Base-by-base conservation (phyloP, 2,329 filamentous ascomycete species). In the Coniochaeta sp. region DNA sequence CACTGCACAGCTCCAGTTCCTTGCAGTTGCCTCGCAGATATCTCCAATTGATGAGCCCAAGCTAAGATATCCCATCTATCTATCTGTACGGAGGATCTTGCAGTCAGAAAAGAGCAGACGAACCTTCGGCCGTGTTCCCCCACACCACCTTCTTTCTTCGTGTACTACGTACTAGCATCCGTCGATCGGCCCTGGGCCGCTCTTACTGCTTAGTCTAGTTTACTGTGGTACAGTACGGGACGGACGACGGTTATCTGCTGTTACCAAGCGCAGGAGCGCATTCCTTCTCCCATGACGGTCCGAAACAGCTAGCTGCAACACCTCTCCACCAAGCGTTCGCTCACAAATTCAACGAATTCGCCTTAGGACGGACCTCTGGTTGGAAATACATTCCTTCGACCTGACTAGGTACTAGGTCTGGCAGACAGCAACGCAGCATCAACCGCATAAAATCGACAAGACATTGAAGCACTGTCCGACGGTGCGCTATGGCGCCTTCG, bases 401-500 rank as follows among this genome's bases (percentile, higher is more conserved):
- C 26, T 26, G 14, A 30, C 14, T 12, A 28, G 47, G 47, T 28
- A 28, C 30, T 52, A 3, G 47, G 17, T 4, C 26, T 28, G 24
- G 22, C 47, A 52, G 24, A 36, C 24, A 24, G 47, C 47, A n/a
- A 52, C 10, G 24, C 30, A 38, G 24, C 30, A 36, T 30, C 22
- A 28, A 52, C 24, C 47, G 24, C 47, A 36, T 4, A 22, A 47
- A 12, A 17, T 30, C 42, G 47, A 52, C 47, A 7, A 28, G 24
- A 52, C 47, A 52, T 24, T 52, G 26, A 30, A 9, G 22, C 12
- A 16, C 47, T 52, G 47, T 52, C 47, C 47, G 47, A 30, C 10
- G 26, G 3, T 52, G 47, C 47, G 47, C 47, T 30, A 86, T 86
- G 83, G 78, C 82, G 60, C 81, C 83, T 36, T 76, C 87, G 50